Conservation (phyloP, 495 filamentous ascomycete genomes). For the Amphirosellinia nigrospora region DNA sequence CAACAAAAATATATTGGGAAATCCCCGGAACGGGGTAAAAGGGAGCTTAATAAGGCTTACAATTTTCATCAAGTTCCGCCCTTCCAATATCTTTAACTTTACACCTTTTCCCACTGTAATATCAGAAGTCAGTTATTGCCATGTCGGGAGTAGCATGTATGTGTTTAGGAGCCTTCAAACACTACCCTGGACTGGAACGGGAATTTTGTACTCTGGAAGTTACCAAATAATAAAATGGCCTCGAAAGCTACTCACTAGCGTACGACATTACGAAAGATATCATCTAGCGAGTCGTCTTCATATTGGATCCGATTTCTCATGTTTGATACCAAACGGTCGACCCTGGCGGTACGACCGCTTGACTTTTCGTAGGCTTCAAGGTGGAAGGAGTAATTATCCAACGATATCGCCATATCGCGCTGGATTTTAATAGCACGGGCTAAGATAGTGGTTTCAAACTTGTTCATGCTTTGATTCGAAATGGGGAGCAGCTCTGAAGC, state of each 20-base stretch:
- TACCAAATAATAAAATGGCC: neutral
- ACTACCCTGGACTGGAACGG: neutral
- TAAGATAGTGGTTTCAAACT: neutral
- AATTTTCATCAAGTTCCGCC: neutral
- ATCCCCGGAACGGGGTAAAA: neutral
- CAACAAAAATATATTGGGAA: neutral
- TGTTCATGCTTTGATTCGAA: neutral
- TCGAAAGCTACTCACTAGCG: neutral
- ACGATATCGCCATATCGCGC: neutral
- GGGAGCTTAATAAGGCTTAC: neutral
- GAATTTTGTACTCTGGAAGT: neutral
- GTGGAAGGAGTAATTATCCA: neutral
- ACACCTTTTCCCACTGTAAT: neutral
- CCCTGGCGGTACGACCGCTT: neutral
- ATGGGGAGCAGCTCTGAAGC: constrained; percentile 1
- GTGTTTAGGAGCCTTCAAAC: neutral
- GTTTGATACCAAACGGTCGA: neutral
- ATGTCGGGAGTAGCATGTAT: neutral
- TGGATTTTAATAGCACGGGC: neutral
- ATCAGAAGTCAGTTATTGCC: neutral
- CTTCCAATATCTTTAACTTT: neutral
- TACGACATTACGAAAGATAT: too few relatives aligned
- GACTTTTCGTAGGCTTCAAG: neutral
- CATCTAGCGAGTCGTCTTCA: too few relatives aligned
- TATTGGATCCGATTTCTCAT: too few relatives aligned